These are phyloP conservation scores for Aurifilum marmelostoma DNA, from an alignment of 2,329 filamentous ascomycete genomes.

Conservation along the genomic window DNA sequence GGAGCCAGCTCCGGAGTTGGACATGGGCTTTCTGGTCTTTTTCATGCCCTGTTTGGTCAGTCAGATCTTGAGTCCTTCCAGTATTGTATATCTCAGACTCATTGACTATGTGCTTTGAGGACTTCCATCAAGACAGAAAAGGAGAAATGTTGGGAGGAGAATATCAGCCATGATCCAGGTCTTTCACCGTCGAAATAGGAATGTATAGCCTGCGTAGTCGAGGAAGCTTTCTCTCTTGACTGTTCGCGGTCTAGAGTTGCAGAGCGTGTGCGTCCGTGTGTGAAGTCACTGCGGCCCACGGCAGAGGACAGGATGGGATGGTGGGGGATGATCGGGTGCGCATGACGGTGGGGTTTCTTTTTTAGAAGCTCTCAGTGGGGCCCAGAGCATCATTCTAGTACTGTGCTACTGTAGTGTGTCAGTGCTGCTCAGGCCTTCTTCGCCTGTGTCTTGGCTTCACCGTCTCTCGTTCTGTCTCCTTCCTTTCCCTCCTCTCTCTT, in stretches of 20 bases:
- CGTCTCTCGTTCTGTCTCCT: neutral
- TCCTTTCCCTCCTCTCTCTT: neutral
- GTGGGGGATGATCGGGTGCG: conserved; percentile 6
- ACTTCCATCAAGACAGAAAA: too few relatives aligned
- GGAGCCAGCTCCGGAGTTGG: conserved; percentile 1
- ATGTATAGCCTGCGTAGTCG: neutral
- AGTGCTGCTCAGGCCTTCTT: neutral
- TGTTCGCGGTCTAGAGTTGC: neutral
- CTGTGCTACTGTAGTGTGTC: too few relatives aligned
- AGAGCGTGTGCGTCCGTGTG: neutral
- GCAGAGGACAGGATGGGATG: neutral
- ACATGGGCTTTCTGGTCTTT: neutral
- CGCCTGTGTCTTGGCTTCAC: neutral
- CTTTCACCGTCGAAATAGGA: too few relatives aligned
- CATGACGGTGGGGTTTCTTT: conserved; percentile 18
- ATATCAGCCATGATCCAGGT: neutral
- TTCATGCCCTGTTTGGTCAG: neutral
- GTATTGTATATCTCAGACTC: too few relatives aligned
- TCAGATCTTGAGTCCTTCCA: too few relatives aligned
- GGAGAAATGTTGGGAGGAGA: neutral
- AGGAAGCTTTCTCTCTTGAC: neutral
- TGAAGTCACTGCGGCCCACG: neutral
- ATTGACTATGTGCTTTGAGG: too few relatives aligned
- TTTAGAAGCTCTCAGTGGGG: conserved; percentile 11
- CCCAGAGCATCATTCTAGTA: conserved; percentile 4